Percentiles rank a stretch among this genome's conserved stretches.
Conservation (phyloP, 768 basidiomycete species). For the Amyloporia xantha region DNA sequence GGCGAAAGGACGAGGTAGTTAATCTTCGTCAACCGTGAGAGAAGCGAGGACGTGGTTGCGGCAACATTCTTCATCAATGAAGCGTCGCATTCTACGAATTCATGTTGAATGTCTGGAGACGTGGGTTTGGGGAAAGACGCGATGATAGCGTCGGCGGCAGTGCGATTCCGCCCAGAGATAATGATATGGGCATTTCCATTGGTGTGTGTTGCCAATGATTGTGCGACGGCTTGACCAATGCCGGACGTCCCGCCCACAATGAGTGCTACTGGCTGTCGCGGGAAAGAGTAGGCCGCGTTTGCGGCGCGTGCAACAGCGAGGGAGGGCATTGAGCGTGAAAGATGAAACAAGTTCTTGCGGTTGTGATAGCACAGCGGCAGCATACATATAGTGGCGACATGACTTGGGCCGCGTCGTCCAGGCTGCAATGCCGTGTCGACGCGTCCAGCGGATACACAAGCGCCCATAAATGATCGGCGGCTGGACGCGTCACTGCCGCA, state of each 20-base stretch:
- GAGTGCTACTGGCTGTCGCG: constrained; percentile 23
- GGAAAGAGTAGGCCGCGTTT: constrained; percentile 12
- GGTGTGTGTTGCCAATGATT: constrained; percentile 37
- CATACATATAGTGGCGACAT: too few species aligned
- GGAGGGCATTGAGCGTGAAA: too few species aligned
- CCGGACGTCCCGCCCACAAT: constrained; percentile 31
- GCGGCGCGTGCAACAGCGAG: constrained; percentile 12
- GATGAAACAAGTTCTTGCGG: too few species aligned
- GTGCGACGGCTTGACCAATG: constrained; percentile 38
- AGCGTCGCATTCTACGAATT: constrained; percentile 47
- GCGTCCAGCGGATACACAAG: too few species aligned
- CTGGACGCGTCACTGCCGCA: too few species aligned
- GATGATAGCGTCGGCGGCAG: constrained; percentile 41
- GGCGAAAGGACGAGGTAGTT: constrained; percentile 47
- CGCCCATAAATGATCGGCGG: too few species aligned
- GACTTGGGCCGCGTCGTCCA: too few species aligned
- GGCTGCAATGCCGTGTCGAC: too few species aligned
- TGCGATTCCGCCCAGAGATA: constrained; percentile 44
- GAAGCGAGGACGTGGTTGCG: constrained; percentile 24
- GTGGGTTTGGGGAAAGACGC: constrained; percentile 32
- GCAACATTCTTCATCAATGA: constrained; percentile 45
- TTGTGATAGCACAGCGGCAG: too few species aligned
- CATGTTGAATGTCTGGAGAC: constrained; percentile 23
- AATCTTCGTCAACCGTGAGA: constrained; percentile 33
- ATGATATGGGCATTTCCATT: constrained; percentile 48